Conservation (phyloP, 2,329 filamentous ascomycete species). For the Claviceps maximensis region DNA sequence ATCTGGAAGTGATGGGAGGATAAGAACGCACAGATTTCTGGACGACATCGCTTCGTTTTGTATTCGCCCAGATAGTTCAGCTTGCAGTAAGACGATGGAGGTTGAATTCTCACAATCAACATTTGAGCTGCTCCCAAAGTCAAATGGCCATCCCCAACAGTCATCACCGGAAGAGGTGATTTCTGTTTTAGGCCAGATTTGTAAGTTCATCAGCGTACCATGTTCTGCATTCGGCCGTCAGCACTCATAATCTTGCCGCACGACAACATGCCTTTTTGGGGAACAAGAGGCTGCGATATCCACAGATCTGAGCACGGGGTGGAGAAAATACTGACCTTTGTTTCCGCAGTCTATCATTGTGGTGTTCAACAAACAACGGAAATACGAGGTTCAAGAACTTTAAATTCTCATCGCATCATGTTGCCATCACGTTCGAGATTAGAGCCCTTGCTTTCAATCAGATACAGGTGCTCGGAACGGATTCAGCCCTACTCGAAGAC, state of each 20-base stretch:
- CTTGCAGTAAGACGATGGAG: conserved; percentile 2
- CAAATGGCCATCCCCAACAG: neutral
- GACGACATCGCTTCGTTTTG: neutral
- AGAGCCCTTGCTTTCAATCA: neutral
- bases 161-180: neutral
- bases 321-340: neutral
- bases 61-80: neutral
- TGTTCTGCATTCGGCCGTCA: conserved; percentile 1
- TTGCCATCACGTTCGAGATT: neutral
- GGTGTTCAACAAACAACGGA: neutral
- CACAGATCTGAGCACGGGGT: neutral
- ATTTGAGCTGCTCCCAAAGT: neutral
- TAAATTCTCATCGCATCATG: neutral
- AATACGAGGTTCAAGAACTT: neutral
- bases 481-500: neutral
- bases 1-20: neutral
- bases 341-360: neutral
- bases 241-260: neutral
- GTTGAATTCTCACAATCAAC: neutral
- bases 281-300: neutral
- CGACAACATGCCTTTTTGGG: neutral
- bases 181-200: neutral
- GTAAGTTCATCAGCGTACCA: neutral
- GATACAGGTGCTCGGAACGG: neutral
- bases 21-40: neutral